Base-by-base conservation (phyloP, 768 basidiomycete genomes). In the Amanita brunnescens region DNA sequence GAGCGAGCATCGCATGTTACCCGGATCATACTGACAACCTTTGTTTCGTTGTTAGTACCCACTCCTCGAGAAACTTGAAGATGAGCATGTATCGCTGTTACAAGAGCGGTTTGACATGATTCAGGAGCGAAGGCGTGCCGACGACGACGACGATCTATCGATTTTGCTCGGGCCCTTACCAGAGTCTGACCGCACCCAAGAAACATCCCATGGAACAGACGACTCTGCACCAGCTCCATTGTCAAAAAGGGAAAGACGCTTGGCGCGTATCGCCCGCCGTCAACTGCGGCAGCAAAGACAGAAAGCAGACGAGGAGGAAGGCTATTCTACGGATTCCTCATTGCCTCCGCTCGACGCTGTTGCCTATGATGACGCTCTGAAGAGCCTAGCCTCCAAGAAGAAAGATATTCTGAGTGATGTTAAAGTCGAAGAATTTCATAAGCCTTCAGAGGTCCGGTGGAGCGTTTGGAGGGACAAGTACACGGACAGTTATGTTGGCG, bases 291-390 rank as follows among this genome's bases (percentile, higher is more conserved):
- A 57, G 23, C 61, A 53, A 33, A 51, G 49, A n/a, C 33, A 51
- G 37, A 52, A 58, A 46, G 52, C 53, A 45, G 58, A 68, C 46
- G 70, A 70, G 9, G 85, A 92, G 57, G 89, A 92, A 64, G 93
- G 91, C 0, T 91, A 81, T 58, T 93, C 91, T 13, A 95, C 93
- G 0, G 93, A 95, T 61, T 79, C 85, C 0, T 80, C 81, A 2
- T 69, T 95, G 3, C 70, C 77, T 1, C 74, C 78, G 12, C 70
- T 78, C 2, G 91, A 93, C 58, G 73, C 77, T 9, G 69, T 74
- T 5, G 88, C 92, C 45, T 95, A 89, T 67, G 61, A 64, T 14
- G 67, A 68, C 1, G 91, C 93, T 1, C 67, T 84, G 34, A 61
- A 70, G 20, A 73, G 75, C 13, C 71, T 95, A 8, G 55, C 67